Evolutionary conservation across 768 basidiomycete genomes (phyloP).

Genomic region (Pisolithus microcarpus): DNA sequence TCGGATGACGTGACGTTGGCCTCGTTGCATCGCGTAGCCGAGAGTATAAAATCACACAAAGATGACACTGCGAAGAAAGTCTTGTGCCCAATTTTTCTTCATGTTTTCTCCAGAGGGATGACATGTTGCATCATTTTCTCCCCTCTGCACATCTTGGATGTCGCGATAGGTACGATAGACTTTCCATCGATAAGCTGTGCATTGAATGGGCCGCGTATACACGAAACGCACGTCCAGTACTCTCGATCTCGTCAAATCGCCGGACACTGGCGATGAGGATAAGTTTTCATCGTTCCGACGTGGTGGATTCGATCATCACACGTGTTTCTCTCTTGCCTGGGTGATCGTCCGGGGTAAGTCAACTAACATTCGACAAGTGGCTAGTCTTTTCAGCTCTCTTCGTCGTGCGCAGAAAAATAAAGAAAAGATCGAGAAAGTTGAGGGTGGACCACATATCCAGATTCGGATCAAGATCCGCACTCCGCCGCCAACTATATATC

Average conservation of each 20-base stretch:
- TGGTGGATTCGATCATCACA: not conserved
- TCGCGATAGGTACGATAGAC: constrained; percentile 19
- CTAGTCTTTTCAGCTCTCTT: not conserved
- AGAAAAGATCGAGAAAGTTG: not conserved
- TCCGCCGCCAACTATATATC: constrained; percentile 45
- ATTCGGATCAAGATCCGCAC: constrained; percentile 75
- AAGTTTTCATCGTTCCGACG: too few species aligned
- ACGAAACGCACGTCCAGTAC: not conserved
- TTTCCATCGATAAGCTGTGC: constrained; percentile 18
- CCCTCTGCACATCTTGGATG: constrained; percentile 4
- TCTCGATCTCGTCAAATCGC: too few species aligned
- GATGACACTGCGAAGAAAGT: not conserved
- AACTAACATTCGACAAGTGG: not conserved
- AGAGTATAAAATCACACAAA: constrained; percentile 7
- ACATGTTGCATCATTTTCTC: constrained; percentile 12
- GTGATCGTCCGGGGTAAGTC: not conserved
- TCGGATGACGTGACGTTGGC: constrained; percentile 2
- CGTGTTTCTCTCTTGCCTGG: not conserved
- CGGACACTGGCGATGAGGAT: too few species aligned
- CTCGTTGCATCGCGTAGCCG: constrained; percentile 5
- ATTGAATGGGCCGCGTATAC: not conserved
- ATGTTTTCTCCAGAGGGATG: constrained; percentile 1
- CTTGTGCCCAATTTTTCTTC: not conserved
- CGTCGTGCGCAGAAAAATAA: not conserved
- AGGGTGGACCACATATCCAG: constrained; percentile 15